Percentiles rank a stretch among this genome's conserved stretches.
phyloP scores from a whole-genome alignment of 1,284 basidiomycete genomes.

The Apiotrichum brassicae region DNA sequence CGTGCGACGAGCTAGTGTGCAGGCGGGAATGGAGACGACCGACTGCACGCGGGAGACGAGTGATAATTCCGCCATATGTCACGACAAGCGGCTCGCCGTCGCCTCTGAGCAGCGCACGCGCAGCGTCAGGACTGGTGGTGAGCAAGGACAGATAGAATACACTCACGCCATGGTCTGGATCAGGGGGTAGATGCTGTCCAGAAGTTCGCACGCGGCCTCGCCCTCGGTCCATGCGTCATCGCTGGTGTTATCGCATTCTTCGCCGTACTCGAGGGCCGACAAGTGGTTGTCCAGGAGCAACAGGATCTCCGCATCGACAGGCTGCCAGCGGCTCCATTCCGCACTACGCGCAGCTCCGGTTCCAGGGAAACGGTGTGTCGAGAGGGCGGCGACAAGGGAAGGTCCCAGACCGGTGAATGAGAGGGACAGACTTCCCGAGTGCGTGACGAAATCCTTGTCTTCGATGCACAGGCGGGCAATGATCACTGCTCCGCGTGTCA shows the following conservation, averaged over 20 bases:
- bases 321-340: constrained; percentile 29
- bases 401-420: constrained; percentile 32
- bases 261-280: constrained; percentile 18
- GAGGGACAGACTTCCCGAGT: constrained; percentile 12
- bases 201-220: constrained; percentile 32
- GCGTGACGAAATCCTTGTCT: constrained; percentile 21
- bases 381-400: constrained; percentile 32
- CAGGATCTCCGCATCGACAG: constrained; percentile 41
- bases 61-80: constrained; percentile 25
- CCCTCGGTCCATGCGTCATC: constrained; percentile 41
- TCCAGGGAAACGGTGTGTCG: constrained; percentile 24
- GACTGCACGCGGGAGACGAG: constrained; percentile 35
- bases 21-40: constrained; percentile 27
- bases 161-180: constrained; percentile 27
- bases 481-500: constrained; percentile 36
- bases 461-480: constrained; percentile 26
- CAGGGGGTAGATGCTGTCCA: constrained; percentile 27
- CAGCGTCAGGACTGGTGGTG: neutral
- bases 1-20: too few relatives aligned
- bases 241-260: constrained; percentile 7
- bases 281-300: constrained; percentile 37
- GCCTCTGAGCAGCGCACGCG: constrained; percentile 4
- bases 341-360: constrained; percentile 7
- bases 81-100: constrained; percentile 16
- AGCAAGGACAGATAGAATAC: neutral